phyloP scores from a whole-genome alignment of 306 rosid genomes.

The Citrullus mucosospermus region DNA sequence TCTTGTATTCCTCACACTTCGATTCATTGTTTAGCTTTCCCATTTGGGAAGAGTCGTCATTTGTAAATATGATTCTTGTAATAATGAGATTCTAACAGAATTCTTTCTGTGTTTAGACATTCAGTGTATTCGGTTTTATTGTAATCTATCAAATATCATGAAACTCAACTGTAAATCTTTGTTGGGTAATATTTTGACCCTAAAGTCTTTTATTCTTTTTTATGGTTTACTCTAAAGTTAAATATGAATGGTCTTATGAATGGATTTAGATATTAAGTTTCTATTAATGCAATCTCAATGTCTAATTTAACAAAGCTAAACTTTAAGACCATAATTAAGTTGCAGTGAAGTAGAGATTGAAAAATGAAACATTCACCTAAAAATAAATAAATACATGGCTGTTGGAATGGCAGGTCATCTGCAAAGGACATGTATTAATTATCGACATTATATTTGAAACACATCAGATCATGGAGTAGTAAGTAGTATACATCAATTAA shows the following conservation, averaged over 20 bases:
- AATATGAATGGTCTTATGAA: neutral
- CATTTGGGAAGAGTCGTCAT: slow-evolving; percentile 32
- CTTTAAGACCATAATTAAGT: neutral
- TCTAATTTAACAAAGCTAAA: neutral
- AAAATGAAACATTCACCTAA: neutral
- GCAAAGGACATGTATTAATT: neutral
- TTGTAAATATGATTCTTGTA: slow-evolving; percentile 54
- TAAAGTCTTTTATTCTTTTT: neutral
- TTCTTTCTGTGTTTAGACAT: slow-evolving; percentile 15
- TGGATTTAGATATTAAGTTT: neutral
- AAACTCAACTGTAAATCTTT: slow-evolving; percentile 1
- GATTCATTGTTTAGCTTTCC: slow-evolving; percentile 38
- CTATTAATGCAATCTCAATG: neutral
- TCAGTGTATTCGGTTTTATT: slow-evolving; percentile 21
- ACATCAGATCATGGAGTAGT: neutral
- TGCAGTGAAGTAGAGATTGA: neutral
- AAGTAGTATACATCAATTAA: neutral
- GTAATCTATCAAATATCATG: neutral
- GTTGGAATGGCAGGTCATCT: neutral
- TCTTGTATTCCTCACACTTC: slow-evolving; percentile 55
- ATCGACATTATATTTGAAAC: neutral
- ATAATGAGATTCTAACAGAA: slow-evolving; percentile 37
- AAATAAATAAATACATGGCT: neutral
- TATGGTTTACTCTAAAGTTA: neutral
- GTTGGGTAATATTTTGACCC: neutral